Evolutionary conservation across 2,329 filamentous ascomycete genomes (phyloP), one percentile per base, ranked within the genome.

Genomic region (Aspergillus sp.): DNA sequence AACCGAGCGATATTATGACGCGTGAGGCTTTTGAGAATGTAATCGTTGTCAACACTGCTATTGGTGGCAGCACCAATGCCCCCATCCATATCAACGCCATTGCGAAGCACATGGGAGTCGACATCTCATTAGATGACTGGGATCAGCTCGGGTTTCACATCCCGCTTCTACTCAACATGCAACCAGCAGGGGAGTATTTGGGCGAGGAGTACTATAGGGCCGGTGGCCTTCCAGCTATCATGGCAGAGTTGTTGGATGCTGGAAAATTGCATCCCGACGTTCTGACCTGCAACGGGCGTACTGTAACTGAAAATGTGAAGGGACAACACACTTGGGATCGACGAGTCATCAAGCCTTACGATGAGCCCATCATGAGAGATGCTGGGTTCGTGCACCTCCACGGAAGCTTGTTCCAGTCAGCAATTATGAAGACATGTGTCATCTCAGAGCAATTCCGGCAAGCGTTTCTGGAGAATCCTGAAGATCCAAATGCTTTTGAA

Each of bases 31-130:
- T 86, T 60, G 83, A 86, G 71, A 86, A 86, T 62, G 83, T 82
- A 7, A 83, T 86, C 30, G 81, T 82, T 6, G 79, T 78, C 47
- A 85, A 84, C 63, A 83, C 82, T 1, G 83, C 84, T 22, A 84
- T 86, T 57, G 84, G 84, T 28, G 84, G 84, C 15, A 84, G 81
- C 64, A 85, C 84, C 4, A 86, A 86, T 63, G 83, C 84, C 0
- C 83, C 83, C 0, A 85, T 86, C 53, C 84, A 86, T 68, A 72
- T 86, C 52, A 82, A 81, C 45, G 84, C 84, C 9, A 79, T 86
- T 23, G 84, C 84, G 2, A 82, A 81, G 62, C 84, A 86, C 57
- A 79, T 84, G 11, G 83, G 83, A 1, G 80, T 86, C 1, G 70
- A 78, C 1, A 70, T 86, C 0, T 76, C 80, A 13, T 70, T 85